Conservation (phyloP, 192 early-diverging fungal genomes). For the Glomus cerebriforme region DNA sequence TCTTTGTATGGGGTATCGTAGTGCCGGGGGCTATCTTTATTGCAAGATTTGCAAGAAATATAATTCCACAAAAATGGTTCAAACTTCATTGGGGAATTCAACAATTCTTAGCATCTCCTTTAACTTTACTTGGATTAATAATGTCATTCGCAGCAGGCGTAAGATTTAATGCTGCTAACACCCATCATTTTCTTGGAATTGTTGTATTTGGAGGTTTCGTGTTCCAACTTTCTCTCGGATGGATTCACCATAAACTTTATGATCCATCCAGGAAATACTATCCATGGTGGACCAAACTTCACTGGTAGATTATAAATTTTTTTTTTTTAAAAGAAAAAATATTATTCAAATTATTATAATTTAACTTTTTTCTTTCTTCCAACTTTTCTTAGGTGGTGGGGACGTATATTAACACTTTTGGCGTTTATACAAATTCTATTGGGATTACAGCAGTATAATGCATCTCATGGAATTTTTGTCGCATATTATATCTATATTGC, state of each 20-base stretch:
- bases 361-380: too few relatives aligned
- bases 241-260: conserved; percentile 15
- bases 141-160: background rate
- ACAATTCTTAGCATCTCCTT: background rate
- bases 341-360: too few relatives aligned
- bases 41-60: conserved; percentile 11
- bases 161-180: background rate
- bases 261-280: background rate
- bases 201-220: background rate
- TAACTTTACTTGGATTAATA: background rate
- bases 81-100: conserved; percentile 20
- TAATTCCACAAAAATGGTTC: conserved; percentile 11
- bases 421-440: background rate
- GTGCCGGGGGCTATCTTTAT: conserved; percentile 1
- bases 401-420: background rate
- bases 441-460: background rate
- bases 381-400: background rate
- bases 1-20: background rate
- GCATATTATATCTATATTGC: background rate
- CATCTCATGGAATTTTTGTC: background rate
- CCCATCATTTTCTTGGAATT: conserved; percentile 9
- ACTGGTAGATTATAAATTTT: background rate
- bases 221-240: background rate
- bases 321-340: background rate
- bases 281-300: conserved; percentile 19